Conservation (phyloP, 2,329 filamentous ascomycete species). For the Scedosporium dehoogii region DNA sequence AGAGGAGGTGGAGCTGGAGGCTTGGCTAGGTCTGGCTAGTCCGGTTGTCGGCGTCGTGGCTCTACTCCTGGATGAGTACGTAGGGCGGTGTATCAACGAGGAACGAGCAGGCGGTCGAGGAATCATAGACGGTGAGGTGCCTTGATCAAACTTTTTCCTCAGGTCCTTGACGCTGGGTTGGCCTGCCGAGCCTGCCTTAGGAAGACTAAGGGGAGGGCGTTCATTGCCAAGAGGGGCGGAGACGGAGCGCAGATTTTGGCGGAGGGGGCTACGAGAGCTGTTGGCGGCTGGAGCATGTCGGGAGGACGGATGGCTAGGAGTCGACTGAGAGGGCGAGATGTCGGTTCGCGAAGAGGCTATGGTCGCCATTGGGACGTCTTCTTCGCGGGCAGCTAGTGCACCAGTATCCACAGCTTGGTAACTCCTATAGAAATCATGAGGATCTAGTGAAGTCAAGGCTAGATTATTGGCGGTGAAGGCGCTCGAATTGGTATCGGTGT, state of each 20-base stretch:
- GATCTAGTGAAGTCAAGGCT: constrained; percentile 33
- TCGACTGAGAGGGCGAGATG: constrained; percentile 35
- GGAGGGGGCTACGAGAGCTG: constrained; percentile 26
- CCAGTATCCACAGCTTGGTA: constrained; percentile 30
- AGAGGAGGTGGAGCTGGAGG: background rate
- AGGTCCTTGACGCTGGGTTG: constrained; percentile 73
- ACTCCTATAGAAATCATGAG: constrained; percentile 46
- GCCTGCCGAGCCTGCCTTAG: constrained; percentile 16
- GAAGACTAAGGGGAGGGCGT: constrained; percentile 20
- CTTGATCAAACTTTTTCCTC: constrained; percentile 68
- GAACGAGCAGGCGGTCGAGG: constrained; percentile 3
- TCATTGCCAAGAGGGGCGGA: constrained; percentile 45
- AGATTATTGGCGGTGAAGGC: constrained; percentile 19
- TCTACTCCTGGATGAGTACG: constrained; percentile 1
- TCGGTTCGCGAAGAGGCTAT: constrained; percentile 31
- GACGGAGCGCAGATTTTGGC: constrained; percentile 38
- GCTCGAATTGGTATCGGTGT: constrained; percentile 15
- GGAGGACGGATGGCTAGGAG: constrained; percentile 37
- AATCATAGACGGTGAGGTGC: constrained; percentile 19
- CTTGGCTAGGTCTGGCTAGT: background rate
- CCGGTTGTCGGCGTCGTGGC: background rate
- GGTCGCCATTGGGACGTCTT: constrained; percentile 19
- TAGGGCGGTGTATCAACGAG: constrained; percentile 6
- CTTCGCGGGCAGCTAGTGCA: constrained; percentile 14
- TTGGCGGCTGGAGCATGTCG: constrained; percentile 34